phyloP scores from a whole-genome alignment of 768 basidiomycete genomes.

The Bullera alba region DNA sequence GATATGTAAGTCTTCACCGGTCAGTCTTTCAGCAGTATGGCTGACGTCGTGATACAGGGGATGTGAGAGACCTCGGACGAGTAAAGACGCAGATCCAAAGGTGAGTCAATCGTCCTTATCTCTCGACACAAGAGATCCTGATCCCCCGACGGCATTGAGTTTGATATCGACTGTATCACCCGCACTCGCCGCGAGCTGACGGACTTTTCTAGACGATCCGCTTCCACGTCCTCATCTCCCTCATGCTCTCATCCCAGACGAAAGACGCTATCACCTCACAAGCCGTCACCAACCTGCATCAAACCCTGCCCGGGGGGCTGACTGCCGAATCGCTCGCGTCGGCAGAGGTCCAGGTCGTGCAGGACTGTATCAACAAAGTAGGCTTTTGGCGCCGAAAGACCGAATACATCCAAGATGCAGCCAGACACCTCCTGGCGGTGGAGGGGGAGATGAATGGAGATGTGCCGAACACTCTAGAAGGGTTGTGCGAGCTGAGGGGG shows the following conservation, averaged over 20 bases:
- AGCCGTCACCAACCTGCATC: slow-evolving; percentile 67
- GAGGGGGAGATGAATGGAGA: slow-evolving; percentile 54
- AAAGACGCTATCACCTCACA: slow-evolving; percentile 82
- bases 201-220: slow-evolving; percentile 60
- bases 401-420: slow-evolving; percentile 62
- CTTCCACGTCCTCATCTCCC: slow-evolving; percentile 75
- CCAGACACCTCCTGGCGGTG: slow-evolving; percentile 60
- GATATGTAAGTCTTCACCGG: slow-evolving; percentile 48
- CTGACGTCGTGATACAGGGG: slow-evolving; percentile 25
- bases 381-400: slow-evolving; percentile 90
- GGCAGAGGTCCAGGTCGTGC: slow-evolving; percentile 59
- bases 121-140: background rate
- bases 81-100: slow-evolving; percentile 23
- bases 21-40: background rate
- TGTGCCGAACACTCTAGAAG: slow-evolving; percentile 80
- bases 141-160: no score
- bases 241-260: slow-evolving; percentile 94
- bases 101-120: slow-evolving; percentile 6
- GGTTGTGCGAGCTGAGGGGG: slow-evolving; percentile 76
- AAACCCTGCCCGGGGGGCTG: slow-evolving; percentile 68
- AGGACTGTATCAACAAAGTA: slow-evolving; percentile 74
- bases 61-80: slow-evolving; percentile 37
- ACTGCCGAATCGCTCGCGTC: slow-evolving; percentile 63
- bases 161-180: background rate
- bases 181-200: no score